These are phyloP conservation scores for Trichosanthes truncata DNA, from an alignment of 306 rosid species.

Conservation along the genomic window DNA sequence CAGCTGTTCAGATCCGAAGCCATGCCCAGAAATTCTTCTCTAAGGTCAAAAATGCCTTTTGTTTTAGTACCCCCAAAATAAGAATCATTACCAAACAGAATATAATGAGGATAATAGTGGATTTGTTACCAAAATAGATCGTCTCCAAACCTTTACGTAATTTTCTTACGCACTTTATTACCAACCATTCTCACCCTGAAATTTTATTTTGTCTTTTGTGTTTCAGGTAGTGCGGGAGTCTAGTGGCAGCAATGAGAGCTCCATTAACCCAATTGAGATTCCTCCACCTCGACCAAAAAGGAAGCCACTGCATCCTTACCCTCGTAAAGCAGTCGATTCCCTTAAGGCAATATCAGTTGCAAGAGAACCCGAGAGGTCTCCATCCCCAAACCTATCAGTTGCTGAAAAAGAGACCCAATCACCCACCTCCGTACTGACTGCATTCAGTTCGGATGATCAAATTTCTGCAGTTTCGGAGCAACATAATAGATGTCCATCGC, in stretches of 20 bases:
- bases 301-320: slow-evolving; percentile 91
- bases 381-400: slow-evolving; percentile 33
- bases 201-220: slow-evolving; percentile 12
- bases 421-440: slow-evolving; percentile 63
- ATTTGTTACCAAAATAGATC: neutral
- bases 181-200: slow-evolving; percentile 1
- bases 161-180: neutral
- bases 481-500: slow-evolving; percentile 45
- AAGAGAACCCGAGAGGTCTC: slow-evolving; percentile 44
- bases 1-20: slow-evolving; percentile 97
- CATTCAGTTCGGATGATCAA: slow-evolving; percentile 45
- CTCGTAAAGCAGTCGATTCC: slow-evolving; percentile 52
- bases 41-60: slow-evolving; percentile 44
- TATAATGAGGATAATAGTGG: neutral
- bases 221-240: slow-evolving; percentile 69
- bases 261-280: slow-evolving; percentile 55
- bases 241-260: slow-evolving; percentile 39
- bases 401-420: slow-evolving; percentile 50
- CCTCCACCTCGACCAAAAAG: slow-evolving; percentile 98
- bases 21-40: slow-evolving; percentile 99
- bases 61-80: slow-evolving; percentile 2
- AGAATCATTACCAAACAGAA: neutral
- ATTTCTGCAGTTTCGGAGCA: slow-evolving; percentile 47
- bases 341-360: slow-evolving; percentile 25
- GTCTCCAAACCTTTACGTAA: neutral